A percentile compares a stretch with the other conserved stretches of the same genome.
Conservation (phyloP, 805 yeast genomes). For the Yarrowia sp. region DNA sequence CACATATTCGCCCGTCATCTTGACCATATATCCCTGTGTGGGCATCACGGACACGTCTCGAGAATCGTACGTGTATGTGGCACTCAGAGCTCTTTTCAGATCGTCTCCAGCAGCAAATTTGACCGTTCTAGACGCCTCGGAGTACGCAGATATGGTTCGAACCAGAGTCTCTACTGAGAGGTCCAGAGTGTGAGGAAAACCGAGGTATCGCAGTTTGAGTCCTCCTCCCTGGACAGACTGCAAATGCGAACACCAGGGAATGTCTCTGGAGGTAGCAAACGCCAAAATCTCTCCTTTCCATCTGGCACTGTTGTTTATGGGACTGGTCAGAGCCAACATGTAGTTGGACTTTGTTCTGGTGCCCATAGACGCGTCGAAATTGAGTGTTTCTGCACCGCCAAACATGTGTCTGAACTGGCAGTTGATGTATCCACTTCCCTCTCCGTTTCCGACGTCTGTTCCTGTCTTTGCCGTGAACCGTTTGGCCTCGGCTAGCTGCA, state of each 20-base stretch:
- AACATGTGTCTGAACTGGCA: conserved; percentile 60
- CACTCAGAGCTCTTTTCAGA: conserved; percentile 52
- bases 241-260: conserved; percentile 53
- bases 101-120: conserved; percentile 61
- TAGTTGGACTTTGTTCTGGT: conserved; percentile 58
- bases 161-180: conserved; percentile 57
- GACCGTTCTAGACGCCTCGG: conserved; percentile 50
- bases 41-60: conserved; percentile 47
- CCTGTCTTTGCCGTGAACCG: conserved; percentile 84
- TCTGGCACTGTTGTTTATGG: conserved; percentile 46
- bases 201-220: conserved; percentile 35
- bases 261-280: conserved; percentile 50
- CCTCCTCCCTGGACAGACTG: conserved; percentile 48
- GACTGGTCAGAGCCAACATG: conserved; percentile 51
- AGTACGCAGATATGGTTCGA: conserved; percentile 41
- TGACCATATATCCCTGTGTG: conserved; percentile 44
- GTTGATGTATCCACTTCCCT: conserved; percentile 89
- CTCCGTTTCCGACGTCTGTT: conserved; percentile 93
- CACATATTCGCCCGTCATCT: conserved; percentile 37
- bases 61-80: conserved; percentile 45
- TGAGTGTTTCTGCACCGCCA: conserved; percentile 65
- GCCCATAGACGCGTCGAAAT: conserved; percentile 56
- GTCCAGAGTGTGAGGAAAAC: conserved; percentile 47
- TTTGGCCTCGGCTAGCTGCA: conserved; percentile 41
- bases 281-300: conserved; percentile 55